These are phyloP conservation scores for Leccinum fibrillosum DNA, from an alignment of 768 basidiomycete species.

Conservation along the genomic window DNA sequence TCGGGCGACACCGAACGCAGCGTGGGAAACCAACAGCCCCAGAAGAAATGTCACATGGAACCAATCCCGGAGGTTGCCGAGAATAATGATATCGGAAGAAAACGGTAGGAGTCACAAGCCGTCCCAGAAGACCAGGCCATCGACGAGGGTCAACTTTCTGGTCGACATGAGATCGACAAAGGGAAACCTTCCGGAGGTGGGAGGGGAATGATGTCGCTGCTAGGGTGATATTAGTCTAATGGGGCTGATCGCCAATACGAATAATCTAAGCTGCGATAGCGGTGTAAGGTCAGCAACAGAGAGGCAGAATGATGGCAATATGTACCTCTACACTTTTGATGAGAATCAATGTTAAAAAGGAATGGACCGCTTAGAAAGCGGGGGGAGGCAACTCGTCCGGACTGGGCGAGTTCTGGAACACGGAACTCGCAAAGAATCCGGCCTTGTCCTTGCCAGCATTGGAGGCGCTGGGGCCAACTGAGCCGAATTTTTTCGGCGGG, in stretches of 20 bases:
- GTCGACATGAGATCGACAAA: slow-evolving; percentile 8
- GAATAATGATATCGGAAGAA: slow-evolving; percentile 41
- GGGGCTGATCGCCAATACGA: slow-evolving; percentile 35
- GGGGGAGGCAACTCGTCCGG: slow-evolving; percentile 78
- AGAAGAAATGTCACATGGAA: slow-evolving; percentile 27
- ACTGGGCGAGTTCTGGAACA: slow-evolving; percentile 84
- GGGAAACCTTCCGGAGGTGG: slow-evolving; percentile 29
- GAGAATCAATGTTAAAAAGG: slow-evolving; percentile 14
- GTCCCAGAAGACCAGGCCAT: slow-evolving; percentile 19
- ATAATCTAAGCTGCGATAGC: slow-evolving; percentile 33
- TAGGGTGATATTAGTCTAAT: slow-evolving; percentile 36
- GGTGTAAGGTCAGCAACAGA: neutral
- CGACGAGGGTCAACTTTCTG: slow-evolving; percentile 7
- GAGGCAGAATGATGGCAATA: neutral
- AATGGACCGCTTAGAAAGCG: slow-evolving; percentile 47
- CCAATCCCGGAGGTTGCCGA: slow-evolving; percentile 37
- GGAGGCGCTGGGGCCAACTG: slow-evolving; percentile 25
- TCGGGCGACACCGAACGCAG: slow-evolving; percentile 20
- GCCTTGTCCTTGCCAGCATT: slow-evolving; percentile 33
- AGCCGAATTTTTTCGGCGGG: slow-evolving; percentile 28
- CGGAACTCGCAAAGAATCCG: slow-evolving; percentile 73
- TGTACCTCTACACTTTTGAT: slow-evolving; percentile 42
- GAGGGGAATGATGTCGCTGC: slow-evolving; percentile 28
- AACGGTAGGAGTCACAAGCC: slow-evolving; percentile 24
- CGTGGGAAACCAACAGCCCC: slow-evolving; percentile 32